phyloP scores from a whole-genome alignment of 2,329 filamentous ascomycete species.

The Hypoxylon sp. region DNA sequence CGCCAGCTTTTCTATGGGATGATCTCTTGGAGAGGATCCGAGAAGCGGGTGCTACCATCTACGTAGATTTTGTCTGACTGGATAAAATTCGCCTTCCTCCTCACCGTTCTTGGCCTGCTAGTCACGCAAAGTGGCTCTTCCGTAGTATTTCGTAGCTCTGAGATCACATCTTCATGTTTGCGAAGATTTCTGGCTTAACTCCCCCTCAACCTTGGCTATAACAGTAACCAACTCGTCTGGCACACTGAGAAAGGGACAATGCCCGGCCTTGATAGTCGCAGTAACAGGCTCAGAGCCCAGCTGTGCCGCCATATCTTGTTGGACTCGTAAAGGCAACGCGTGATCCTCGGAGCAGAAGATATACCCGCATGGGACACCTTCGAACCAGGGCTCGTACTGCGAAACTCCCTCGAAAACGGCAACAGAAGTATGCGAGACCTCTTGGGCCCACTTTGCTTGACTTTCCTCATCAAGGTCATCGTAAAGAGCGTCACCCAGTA shows the following conservation, averaged over 20 bases:
- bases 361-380: slow-evolving; percentile 19
- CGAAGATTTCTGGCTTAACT: slow-evolving; percentile 9
- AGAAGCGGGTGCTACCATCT: slow-evolving; percentile 30
- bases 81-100: too few relatives aligned
- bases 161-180: too few relatives aligned
- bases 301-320: slow-evolving; percentile 13
- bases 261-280: slow-evolving; percentile 6
- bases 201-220: slow-evolving; percentile 4
- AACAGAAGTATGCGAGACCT: slow-evolving; percentile 15
- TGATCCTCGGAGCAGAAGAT: slow-evolving; percentile 23
- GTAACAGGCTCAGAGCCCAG: slow-evolving; percentile 11
- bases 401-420: slow-evolving; percentile 11
- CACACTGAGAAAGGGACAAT: slow-evolving; percentile 17
- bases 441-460: background rate
- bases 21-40: slow-evolving; percentile 38
- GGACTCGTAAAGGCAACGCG: background rate
- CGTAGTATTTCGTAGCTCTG: too few relatives aligned
- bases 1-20: slow-evolving; percentile 42
- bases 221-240: slow-evolving; percentile 22
- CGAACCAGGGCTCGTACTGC: slow-evolving; percentile 19
- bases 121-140: too few relatives aligned
- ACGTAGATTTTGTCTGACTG: slow-evolving; percentile 30
- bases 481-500: background rate
- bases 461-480: slow-evolving; percentile 6
- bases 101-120: too few relatives aligned